phyloP scores from a whole-genome alignment of 1,139 yeast genomes.

The Pichia sp. region DNA sequence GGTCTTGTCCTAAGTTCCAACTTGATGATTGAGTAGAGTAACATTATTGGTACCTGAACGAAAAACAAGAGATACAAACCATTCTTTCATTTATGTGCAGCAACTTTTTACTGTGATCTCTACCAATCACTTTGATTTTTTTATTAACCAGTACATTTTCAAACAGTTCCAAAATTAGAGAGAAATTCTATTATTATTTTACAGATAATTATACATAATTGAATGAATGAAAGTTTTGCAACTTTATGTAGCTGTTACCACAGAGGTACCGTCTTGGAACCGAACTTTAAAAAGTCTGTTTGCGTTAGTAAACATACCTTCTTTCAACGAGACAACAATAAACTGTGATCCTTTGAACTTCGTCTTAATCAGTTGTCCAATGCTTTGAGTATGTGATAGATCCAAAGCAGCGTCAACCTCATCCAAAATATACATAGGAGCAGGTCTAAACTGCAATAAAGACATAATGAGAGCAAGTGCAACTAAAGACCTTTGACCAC shows the following conservation, averaged over 20 bases:
- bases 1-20: constrained; percentile 7
- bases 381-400: constrained; percentile 93
- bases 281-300: constrained; percentile 89
- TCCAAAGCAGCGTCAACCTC: constrained; percentile 99
- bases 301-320: constrained; percentile 97
- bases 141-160: no score
- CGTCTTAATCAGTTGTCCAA: constrained; percentile 93
- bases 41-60: no score
- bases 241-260: constrained; percentile 56
- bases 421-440: constrained; percentile 97
- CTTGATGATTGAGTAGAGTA: no score
- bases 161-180: background rate
- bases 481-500: constrained; percentile 93
- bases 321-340: constrained; percentile 92
- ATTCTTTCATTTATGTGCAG: no score
- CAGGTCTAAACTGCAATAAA: constrained; percentile 90
- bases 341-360: constrained; percentile 94
- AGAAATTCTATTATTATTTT: background rate
- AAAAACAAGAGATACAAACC: no score
- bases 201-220: background rate
- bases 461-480: constrained; percentile 95
- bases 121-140: no score
- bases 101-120: no score
- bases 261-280: constrained; percentile 95
- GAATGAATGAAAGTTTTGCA: background rate